Evolutionary conservation across 495 filamentous ascomycete genomes (phyloP).

Genomic region (Monascus purpureus): DNA sequence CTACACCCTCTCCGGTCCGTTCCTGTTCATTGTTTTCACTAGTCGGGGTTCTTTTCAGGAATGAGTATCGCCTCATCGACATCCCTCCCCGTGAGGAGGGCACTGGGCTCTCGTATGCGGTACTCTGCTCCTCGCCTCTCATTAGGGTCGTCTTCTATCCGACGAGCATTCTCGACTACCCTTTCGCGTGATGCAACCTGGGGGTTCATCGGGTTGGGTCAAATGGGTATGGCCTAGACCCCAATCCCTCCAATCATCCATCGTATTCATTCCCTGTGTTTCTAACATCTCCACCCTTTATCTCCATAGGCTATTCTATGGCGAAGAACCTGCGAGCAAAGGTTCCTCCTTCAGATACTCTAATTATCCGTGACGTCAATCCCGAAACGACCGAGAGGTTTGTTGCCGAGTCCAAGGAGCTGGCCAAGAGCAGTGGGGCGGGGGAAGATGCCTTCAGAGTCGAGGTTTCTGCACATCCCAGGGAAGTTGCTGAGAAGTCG

Average conservation of each 20-base stretch:
- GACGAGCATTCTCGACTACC: constrained; percentile 42
- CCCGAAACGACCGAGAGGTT: constrained; percentile 43
- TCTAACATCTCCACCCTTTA: constrained; percentile 1
- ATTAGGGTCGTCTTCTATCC: not conserved
- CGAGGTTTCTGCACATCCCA: constrained; percentile 40
- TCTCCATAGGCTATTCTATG: constrained; percentile 58
- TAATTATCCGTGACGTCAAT: constrained; percentile 68
- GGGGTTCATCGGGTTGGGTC: constrained; percentile 76
- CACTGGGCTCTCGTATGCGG: no score
- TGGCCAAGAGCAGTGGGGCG: constrained; percentile 16
- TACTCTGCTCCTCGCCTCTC: no score
- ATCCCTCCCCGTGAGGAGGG: no score
- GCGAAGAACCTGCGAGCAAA: constrained; percentile 74
- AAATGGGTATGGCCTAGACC: constrained; percentile 53
- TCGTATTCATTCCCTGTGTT: constrained; percentile 2
- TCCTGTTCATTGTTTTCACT: no score
- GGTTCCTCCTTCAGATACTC: constrained; percentile 50
- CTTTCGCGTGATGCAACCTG: constrained; percentile 45
- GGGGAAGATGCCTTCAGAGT: constrained; percentile 31
- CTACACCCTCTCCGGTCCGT: no score
- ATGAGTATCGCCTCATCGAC: no score
- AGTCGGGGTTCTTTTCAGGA: no score
- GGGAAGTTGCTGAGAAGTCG: constrained; percentile 54
- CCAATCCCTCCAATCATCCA: constrained; percentile 1
- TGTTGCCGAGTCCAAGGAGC: constrained; percentile 40